Conservation (phyloP, 1,284 basidiomycete genomes). For the Boletus semigastroideus region DNA sequence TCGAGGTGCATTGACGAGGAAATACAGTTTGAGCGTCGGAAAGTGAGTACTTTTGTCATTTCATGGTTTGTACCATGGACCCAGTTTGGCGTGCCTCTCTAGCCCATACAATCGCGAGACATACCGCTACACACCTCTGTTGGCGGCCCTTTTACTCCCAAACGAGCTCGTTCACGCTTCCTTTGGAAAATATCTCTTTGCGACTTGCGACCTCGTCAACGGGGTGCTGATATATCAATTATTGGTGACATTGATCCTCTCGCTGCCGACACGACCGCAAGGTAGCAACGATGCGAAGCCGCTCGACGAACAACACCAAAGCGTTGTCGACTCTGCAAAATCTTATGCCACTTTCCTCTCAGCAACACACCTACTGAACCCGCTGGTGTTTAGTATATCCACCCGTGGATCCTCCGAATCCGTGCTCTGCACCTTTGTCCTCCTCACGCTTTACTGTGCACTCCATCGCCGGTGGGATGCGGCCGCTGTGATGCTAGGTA, state of each 20-base stretch:
- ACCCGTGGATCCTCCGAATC: constrained; percentile 96
- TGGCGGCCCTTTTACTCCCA: constrained; percentile 82
- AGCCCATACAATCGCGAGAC: constrained; percentile 94
- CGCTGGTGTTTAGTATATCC: constrained; percentile 93
- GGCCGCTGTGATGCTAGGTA: constrained; percentile 72
- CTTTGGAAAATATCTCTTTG: constrained; percentile 91
- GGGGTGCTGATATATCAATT: constrained; percentile 77
- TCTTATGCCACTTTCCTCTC: constrained; percentile 52
- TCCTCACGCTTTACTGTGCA: constrained; percentile 67
- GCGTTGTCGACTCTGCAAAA: not conserved
- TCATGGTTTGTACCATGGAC: constrained; percentile 8
- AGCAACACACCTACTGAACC: constrained; percentile 82
- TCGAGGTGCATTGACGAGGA: constrained; percentile 56
- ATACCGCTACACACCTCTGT: constrained; percentile 94
- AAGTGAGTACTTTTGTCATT: constrained; percentile 49
- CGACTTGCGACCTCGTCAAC: constrained; percentile 81
- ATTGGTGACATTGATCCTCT: constrained; percentile 50
- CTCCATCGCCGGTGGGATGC: constrained; percentile 53
- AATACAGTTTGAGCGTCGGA: constrained; percentile 49
- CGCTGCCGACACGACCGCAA: not conserved
- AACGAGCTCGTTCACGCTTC: constrained; percentile 77
- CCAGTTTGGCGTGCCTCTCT: not conserved
- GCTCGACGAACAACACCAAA: constrained; percentile 18
- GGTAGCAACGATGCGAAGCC: constrained; percentile 9
- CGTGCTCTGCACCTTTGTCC: constrained; percentile 78